Base-by-base conservation (phyloP, 2,329 filamentous ascomycete genomes). In the Colletotrichum tropicicola region DNA sequence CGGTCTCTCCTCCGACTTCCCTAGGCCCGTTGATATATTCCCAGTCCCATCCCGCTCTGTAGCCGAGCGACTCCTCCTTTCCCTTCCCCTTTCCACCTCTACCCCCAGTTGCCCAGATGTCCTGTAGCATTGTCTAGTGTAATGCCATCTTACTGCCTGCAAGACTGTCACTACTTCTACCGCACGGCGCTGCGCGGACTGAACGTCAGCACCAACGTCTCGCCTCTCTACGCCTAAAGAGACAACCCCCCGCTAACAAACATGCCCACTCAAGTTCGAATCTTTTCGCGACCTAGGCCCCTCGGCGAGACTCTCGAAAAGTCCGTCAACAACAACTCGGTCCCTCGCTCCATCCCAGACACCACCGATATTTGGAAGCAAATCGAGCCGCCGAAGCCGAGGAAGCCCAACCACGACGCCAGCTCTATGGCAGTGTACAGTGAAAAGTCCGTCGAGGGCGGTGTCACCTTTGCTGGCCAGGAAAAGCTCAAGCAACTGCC, bases 81-180 rank as follows among this genome's bases (percentile, higher is more conserved):
- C 15, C 23, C 17, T 43, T 13, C 17, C 17, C 23, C 35, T 25
- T 32, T 15, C 12, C 25, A 28, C 58, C 35, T 19, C 41, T 48
- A 45, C 43, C 55, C 54, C 51, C 51, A 37, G 41, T 51, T 55
- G 58, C 55, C 37, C 52, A 35, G n/a, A 59, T 58, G 49, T 35
- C 32, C 19, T 21, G 45, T 56, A 60, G 35, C 32, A 59, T 69
- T 65, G 57, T 73, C 75, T 70, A 81, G 79, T 85, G 83, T 85
- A 82, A 97, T 97, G 92, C 92, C 92, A 83, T 79, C 85, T 73
- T 95, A 93, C 79, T 97, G 84, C 79, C 83, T 92, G 62, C 91
- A 96, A 85, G 92, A 97, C 79, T 97, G 92, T 74, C 93, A 97
- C 78, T 97, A 97, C 82, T 97, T 97, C 82, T 96, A 92, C 83